A percentile compares a stretch with the other conserved stretches of the same genome.
Conservation (phyloP, 768 basidiomycete species). For the Russula griseocarnosa region DNA sequence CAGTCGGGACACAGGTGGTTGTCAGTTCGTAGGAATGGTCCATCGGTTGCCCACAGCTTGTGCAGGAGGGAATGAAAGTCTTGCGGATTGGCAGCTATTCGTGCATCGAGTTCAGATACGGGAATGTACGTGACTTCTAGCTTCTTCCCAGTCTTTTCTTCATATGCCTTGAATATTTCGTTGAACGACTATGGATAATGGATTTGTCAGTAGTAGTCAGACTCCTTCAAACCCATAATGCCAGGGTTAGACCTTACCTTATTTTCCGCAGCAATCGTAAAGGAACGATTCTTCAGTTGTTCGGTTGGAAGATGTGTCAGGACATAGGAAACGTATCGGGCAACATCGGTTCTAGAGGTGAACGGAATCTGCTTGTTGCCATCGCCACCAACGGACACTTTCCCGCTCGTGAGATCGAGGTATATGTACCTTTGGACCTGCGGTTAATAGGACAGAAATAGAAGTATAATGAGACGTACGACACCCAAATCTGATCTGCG, state of each 20-base stretch:
- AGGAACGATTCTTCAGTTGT: not conserved
- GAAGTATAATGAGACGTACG: not conserved
- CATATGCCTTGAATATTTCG: constrained; percentile 26
- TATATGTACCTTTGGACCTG: not conserved
- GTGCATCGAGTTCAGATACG: constrained; percentile 17
- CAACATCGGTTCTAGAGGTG: constrained; percentile 14
- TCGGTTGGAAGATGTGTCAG: not conserved
- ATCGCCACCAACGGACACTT: constrained; percentile 24
- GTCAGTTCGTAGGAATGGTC: constrained; percentile 14
- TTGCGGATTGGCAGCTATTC: constrained; percentile 19
- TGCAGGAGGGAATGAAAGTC: constrained; percentile 18
- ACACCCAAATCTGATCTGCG: not conserved
- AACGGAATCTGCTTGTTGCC: constrained; percentile 27
- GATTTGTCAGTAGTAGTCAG: not conserved
- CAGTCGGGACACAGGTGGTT: constrained; percentile 27
- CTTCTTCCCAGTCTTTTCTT: constrained; percentile 28
- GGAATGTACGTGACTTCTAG: constrained; percentile 25
- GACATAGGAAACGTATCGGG: not conserved
- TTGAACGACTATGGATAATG: constrained; percentile 23
- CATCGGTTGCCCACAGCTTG: constrained; percentile 21
- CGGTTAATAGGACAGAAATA: not conserved
- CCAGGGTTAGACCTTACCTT: not conserved
- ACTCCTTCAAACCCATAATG: not conserved
- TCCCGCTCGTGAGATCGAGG: constrained; percentile 20
- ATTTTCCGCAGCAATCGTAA: not conserved